These are phyloP conservation scores for Globisporangium camurandrum DNA, from an alignment of 352 stramenopile genomes.

Conservation along the genomic window DNA sequence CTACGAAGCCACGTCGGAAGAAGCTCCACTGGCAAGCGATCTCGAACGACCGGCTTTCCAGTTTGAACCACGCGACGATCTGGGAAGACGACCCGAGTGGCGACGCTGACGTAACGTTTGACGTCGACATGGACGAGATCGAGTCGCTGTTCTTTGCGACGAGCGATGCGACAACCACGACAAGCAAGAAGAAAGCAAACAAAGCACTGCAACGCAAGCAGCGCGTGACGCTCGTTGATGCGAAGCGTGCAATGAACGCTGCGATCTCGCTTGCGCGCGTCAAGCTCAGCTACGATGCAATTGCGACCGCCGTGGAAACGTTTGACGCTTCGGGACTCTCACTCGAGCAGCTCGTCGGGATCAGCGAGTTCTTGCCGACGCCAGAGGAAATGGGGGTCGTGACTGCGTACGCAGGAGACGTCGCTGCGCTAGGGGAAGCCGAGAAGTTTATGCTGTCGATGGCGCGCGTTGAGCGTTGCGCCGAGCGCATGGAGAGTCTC, in stretches of 20 bases:
- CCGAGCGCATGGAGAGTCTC: constrained; percentile 62
- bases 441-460: constrained; percentile 89
- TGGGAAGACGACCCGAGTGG: constrained; percentile 59
- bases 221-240: constrained; percentile 90
- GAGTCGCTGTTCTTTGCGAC: constrained; percentile 82
- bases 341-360: constrained; percentile 73
- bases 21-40: constrained; percentile 89
- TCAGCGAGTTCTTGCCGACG: constrained; percentile 93
- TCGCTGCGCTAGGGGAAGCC: constrained; percentile 53
- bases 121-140: constrained; percentile 86
- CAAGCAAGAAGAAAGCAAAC: constrained; percentile 33
- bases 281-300: constrained; percentile 89
- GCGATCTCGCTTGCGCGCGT: constrained; percentile 94
- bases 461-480: constrained; percentile 64
- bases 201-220: constrained; percentile 68
- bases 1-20: constrained; percentile 64
- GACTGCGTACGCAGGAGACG: constrained; percentile 67
- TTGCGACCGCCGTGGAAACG: constrained; percentile 63
- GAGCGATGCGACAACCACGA: constrained; percentile 22
- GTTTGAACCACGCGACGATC: constrained; percentile 63
- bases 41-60: constrained; percentile 72
- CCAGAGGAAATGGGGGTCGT: constrained; percentile 87
- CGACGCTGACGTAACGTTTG: constrained; percentile 55
- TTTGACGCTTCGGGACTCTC: constrained; percentile 64
- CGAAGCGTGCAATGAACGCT: constrained; percentile 96